Percentiles rank a stretch among this genome's conserved stretches.
These are phyloP conservation scores for Cryptococcus hybrid DNA, from an alignment of 1,284 basidiomycete species.

Conservation along the genomic window DNA sequence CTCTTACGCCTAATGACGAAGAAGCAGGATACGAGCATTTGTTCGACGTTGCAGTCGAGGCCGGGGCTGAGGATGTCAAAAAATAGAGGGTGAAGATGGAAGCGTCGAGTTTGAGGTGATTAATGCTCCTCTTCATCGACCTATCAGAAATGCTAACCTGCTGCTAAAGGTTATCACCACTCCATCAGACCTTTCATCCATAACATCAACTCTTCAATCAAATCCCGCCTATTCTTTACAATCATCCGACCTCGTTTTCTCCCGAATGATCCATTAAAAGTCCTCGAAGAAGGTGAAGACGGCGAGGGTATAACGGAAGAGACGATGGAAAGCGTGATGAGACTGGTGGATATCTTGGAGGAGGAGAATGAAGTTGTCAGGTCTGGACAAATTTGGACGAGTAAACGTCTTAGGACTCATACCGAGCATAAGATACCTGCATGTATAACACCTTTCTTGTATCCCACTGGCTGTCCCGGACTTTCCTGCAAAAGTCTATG, in stretches of 20 bases:
- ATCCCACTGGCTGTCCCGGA: too few relatives aligned
- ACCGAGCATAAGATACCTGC: too few relatives aligned
- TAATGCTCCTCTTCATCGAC: not conserved
- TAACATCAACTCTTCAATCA: slow-evolving; percentile 20
- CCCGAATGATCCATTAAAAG: slow-evolving; percentile 31
- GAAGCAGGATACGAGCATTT: slow-evolving; percentile 38
- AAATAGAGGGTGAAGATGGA: slow-evolving; percentile 30
- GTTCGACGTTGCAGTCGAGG: slow-evolving; percentile 48
- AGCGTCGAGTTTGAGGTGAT: slow-evolving; percentile 24
- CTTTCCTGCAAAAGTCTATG: too few relatives aligned
- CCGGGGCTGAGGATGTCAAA: slow-evolving; percentile 54
- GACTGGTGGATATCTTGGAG: slow-evolving; percentile 36
- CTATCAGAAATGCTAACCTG: not conserved
- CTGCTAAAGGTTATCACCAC: slow-evolving; percentile 31
- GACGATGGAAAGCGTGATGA: slow-evolving; percentile 27
- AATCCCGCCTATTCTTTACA: slow-evolving; percentile 23
- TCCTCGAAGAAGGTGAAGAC: slow-evolving; percentile 15
- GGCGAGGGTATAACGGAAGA: slow-evolving; percentile 35
- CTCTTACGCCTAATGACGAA: slow-evolving; percentile 43
- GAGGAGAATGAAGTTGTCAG: slow-evolving; percentile 43
- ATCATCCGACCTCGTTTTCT: slow-evolving; percentile 39
- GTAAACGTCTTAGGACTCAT: too few relatives aligned
- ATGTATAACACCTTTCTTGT: too few relatives aligned
- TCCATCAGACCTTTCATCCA: slow-evolving; percentile 25
- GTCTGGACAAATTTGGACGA: slow-evolving; percentile 47